Evolutionary conservation across 2,329 filamentous ascomycete species (phyloP).

Genomic region (Colletotrichum tamarilloi): DNA sequence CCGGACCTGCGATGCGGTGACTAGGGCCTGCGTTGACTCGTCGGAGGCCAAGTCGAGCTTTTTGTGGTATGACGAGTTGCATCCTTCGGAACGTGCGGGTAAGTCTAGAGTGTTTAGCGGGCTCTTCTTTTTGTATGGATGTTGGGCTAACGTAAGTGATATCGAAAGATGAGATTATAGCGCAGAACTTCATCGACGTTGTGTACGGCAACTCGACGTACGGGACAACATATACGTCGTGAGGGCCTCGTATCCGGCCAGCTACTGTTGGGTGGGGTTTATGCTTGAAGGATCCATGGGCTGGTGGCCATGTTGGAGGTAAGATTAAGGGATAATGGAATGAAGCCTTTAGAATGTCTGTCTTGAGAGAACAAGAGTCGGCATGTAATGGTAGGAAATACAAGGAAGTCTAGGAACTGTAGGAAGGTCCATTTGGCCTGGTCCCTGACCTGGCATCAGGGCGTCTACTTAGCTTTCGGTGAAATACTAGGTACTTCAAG

Average conservation of each 20-base stretch:
- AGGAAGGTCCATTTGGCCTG: background rate
- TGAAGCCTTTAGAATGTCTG: background rate
- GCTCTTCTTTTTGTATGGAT: background rate
- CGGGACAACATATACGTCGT: constrained; percentile 44
- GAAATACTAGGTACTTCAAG: too few relatives aligned
- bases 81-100: constrained; percentile 75
- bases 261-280: background rate
- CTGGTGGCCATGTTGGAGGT: background rate
- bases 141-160: constrained; percentile 26
- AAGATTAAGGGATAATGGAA: background rate
- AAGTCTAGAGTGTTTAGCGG: constrained; percentile 46
- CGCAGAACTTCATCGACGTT: constrained; percentile 53
- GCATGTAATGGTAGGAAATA: background rate
- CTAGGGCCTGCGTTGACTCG: constrained; percentile 50
- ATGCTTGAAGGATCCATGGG: background rate
- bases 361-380: background rate
- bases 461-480: background rate
- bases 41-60: constrained; percentile 66
- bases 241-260: background rate
- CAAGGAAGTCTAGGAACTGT: background rate
- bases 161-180: constrained; percentile 50
- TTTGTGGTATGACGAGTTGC: constrained; percentile 79
- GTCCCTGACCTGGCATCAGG: background rate
- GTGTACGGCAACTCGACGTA: constrained; percentile 54
- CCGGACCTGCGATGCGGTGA: constrained; percentile 59